Evolutionary conservation across 2,329 filamentous ascomycete genomes (phyloP).

Genomic region (Nakataea oryzae): DNA sequence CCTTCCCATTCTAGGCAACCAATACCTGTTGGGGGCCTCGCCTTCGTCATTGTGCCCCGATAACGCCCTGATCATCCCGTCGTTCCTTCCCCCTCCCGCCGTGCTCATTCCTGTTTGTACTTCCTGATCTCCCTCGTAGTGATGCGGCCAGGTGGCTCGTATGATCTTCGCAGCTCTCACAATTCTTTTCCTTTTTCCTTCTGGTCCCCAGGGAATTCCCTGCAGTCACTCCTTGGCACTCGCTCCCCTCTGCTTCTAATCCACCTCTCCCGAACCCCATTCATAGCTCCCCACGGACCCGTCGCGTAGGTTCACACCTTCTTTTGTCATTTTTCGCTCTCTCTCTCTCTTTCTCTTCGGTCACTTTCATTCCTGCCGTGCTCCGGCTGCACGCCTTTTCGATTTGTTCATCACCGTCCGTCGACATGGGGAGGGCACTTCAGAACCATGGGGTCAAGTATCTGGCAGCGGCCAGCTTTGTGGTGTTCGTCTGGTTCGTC

Average conservation of each 20-base stretch:
- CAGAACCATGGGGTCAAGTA: constrained; percentile 1
- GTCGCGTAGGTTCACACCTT: neutral
- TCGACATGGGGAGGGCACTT: neutral
- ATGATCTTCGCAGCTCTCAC: neutral
- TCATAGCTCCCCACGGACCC: neutral
- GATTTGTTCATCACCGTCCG: neutral
- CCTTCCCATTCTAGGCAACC: too few species aligned
- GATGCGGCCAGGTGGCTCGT: neutral
- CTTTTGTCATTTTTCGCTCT: neutral
- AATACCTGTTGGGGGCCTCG: too few species aligned
- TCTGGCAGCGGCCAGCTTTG: constrained; percentile 1
- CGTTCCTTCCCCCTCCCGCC: too few species aligned
- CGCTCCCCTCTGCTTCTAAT: neutral
- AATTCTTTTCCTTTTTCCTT: neutral
- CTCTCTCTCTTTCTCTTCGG: too few species aligned
- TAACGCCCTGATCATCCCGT: too few species aligned
- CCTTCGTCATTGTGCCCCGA: too few species aligned
- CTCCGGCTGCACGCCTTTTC: too few species aligned
- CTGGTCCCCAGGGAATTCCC: neutral
- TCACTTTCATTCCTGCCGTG: too few species aligned
- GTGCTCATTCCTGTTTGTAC: too few species aligned
- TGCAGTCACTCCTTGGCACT: neutral
- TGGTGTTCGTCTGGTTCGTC: constrained; percentile 4
- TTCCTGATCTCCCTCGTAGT: too few species aligned
- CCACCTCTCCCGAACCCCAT: neutral